These are phyloP conservation scores for Myxozyma mucilagina DNA, from an alignment of 805 yeast species.

Conservation along the genomic window DNA sequence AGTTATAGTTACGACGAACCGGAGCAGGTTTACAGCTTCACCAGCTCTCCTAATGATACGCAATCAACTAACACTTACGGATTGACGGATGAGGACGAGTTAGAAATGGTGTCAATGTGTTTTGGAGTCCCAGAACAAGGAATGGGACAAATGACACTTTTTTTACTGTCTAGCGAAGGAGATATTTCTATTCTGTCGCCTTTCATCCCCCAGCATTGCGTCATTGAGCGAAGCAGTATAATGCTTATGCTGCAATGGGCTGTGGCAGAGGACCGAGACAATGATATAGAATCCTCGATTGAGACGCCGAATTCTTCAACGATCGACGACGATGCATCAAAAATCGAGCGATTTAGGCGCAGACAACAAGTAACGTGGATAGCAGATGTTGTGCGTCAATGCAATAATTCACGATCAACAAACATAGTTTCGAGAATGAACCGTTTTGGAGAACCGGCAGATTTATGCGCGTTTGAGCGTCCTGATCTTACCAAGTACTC, in stretches of 20 bases:
- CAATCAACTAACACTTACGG: slow-evolving; percentile 17
- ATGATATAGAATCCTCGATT: neutral
- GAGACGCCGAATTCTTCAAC: neutral
- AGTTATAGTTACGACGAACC: slow-evolving; percentile 38
- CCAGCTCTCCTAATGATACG: neutral
- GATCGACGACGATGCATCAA: neutral
- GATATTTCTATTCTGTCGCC: slow-evolving; percentile 65
- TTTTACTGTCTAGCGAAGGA: slow-evolving; percentile 54
- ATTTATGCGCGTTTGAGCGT: slow-evolving; percentile 34
- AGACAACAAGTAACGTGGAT: slow-evolving; percentile 44
- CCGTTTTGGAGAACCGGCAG: slow-evolving; percentile 34
- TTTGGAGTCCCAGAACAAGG: slow-evolving; percentile 47
- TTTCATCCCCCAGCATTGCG: slow-evolving; percentile 52
- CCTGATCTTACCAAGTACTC: slow-evolving; percentile 22
- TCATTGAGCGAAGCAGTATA: slow-evolving; percentile 34
- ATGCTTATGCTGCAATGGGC: slow-evolving; percentile 42
- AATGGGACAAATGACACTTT: slow-evolving; percentile 54
- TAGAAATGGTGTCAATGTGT: slow-evolving; percentile 44
- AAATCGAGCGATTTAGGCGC: slow-evolving; percentile 18
- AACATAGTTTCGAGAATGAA: slow-evolving; percentile 15
- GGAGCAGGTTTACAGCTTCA: slow-evolving; percentile 23
- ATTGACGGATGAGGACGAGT: slow-evolving; percentile 15
- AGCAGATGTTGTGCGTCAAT: slow-evolving; percentile 40
- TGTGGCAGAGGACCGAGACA: slow-evolving; percentile 35
- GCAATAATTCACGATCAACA: slow-evolving; percentile 12